Evolutionary conservation across 106 monocot genomes (phyloP).

Genomic region (Gastrodia elata): DNA sequence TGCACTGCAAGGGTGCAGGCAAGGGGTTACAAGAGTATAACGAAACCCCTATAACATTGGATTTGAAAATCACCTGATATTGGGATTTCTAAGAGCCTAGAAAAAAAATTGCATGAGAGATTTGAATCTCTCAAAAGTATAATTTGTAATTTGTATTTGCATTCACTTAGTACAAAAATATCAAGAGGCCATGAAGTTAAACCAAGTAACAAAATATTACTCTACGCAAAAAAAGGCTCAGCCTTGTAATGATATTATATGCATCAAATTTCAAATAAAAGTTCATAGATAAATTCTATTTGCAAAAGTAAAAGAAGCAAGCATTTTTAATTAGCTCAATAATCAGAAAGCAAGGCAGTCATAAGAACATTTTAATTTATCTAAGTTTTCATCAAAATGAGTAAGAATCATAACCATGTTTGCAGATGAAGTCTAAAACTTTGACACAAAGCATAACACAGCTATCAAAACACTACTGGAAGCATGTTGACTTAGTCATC

Average conservation of each 20-base stretch:
- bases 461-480: neutral
- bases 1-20: too few relatives aligned
- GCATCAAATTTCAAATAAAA: neutral
- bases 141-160: too few relatives aligned
- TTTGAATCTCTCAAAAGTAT: too few relatives aligned
- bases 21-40: too few relatives aligned
- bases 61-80: too few relatives aligned
- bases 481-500: neutral
- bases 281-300: neutral
- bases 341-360: neutral
- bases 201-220: too few relatives aligned
- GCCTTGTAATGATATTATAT: too few relatives aligned
- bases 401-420: neutral
- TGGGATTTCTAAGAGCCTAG: too few relatives aligned
- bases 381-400: neutral
- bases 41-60: too few relatives aligned
- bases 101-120: too few relatives aligned
- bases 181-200: slow-evolving; percentile 7
- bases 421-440: neutral
- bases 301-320: neutral
- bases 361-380: neutral
- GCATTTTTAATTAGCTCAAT: neutral
- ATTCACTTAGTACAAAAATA: too few relatives aligned
- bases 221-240: too few relatives aligned
- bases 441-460: neutral